Conservation (phyloP, 1,284 basidiomycete genomes). For the Marasmius tenuissimus region DNA sequence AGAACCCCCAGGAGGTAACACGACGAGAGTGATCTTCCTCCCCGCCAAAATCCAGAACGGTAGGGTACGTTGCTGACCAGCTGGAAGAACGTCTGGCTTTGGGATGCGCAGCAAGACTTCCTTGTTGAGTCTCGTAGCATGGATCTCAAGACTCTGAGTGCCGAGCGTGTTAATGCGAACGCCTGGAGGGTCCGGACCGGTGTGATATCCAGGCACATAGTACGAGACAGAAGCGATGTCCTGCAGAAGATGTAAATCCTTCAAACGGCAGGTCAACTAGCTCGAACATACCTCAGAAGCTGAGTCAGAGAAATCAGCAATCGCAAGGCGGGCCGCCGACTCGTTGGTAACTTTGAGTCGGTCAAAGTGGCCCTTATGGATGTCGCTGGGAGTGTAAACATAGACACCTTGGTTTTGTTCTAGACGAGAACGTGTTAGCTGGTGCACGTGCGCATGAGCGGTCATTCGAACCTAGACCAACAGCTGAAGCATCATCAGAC, state of each 20-base stretch:
- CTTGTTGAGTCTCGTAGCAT: constrained; percentile 21
- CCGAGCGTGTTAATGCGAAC: constrained; percentile 10
- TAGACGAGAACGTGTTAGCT: too few species aligned
- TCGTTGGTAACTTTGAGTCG: constrained; percentile 8
- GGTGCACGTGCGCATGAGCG: too few species aligned
- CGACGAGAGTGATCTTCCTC: constrained; percentile 21
- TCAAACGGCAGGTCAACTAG: not conserved
- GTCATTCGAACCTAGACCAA: too few species aligned
- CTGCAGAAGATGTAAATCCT: constrained; percentile 12
- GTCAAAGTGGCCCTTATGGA: too few species aligned
- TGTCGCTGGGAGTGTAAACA: too few species aligned
- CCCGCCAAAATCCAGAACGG: constrained; percentile 22
- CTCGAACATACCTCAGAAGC: not conserved
- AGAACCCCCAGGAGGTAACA: constrained; percentile 17
- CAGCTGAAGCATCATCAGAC: too few species aligned
- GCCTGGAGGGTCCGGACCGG: constrained; percentile 23
- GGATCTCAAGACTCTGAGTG: constrained; percentile 7
- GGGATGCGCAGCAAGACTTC: constrained; percentile 26
- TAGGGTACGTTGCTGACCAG: constrained; percentile 12
- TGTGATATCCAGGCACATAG: constrained; percentile 31
- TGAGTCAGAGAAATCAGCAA: constrained; percentile 15
- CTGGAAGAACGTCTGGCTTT: constrained; percentile 10
- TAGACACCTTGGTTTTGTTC: too few species aligned
- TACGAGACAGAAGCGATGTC: constrained; percentile 31
- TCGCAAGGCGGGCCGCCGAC: constrained; percentile 27